Evolutionary conservation across 2,329 filamentous ascomycete species (phyloP), one percentile per base, ranked within the genome.

Genomic region (Stromatinia cepivora): DNA sequence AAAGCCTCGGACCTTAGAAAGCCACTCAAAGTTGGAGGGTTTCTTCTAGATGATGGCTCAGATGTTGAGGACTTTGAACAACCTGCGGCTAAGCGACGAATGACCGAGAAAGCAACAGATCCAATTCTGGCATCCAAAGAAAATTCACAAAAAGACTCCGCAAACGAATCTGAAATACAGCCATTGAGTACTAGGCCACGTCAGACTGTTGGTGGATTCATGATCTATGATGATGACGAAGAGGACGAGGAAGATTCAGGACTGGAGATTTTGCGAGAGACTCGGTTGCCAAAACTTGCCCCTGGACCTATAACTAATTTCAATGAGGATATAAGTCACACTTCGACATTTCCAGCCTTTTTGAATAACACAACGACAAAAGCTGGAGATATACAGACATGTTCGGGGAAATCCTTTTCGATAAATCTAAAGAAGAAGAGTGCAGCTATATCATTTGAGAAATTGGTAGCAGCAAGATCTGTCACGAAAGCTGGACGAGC

Each of bases 401-500:
- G 77, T 65, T 76, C 76, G 31, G 91, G 91, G 42, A 85, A 83
- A 54, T 81, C 82, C 0, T 79, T 87, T 2, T 82, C 85, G 0
- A 82, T 92, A 57, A 83, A 83, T 57, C 82, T 87, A 74, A 87
- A 88, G 65, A 83, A 82, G 67, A 77, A 80, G 10, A 78, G 79
- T 0, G 78, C 79, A 1, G 77, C 81, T 0, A 77, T 86, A 1
- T 83, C 90, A 0, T 92, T 90, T 75, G 88, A 92, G 75, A 82
- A 86, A 52, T 84, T 93, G 74, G 86, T 92, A 4, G 90, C 90
- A 31, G 85, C 87, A 15, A 84, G 90, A 63, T 92, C 90, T 7
- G 86, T 81, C 68, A 88, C 85, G 0, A 88, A 87, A 72, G 86
- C 90, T 69, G 90, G 90, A 2, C 84, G 88, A 70, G 91, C 91